These are phyloP conservation scores for Avena sativa DNA, from an alignment of 176 grass and related monocot genomes.

Conservation along the genomic window DNA sequence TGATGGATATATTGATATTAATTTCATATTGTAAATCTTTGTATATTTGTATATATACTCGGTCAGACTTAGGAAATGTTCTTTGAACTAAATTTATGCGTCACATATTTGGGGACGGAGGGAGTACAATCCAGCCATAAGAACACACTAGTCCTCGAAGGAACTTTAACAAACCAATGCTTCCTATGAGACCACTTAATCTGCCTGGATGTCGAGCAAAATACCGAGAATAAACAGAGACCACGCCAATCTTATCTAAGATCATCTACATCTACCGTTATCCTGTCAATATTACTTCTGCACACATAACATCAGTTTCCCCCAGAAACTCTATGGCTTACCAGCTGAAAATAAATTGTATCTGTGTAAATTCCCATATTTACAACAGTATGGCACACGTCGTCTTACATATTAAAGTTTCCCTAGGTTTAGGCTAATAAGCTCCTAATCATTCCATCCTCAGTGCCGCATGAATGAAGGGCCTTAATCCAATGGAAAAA, in stretches of 20 bases:
- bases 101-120: too few relatives aligned
- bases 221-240: neutral
- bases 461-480: conserved; percentile 6
- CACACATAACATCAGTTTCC: neutral
- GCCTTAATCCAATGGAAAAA: neutral
- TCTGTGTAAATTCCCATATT: conserved; percentile 6
- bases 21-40: too few relatives aligned
- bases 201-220: neutral
- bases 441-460: neutral
- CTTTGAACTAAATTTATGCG: too few relatives aligned
- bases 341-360: neutral
- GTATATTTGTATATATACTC: too few relatives aligned
- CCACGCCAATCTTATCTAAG: neutral
- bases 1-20: too few relatives aligned
- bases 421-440: neutral
- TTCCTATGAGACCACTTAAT: too few relatives aligned
- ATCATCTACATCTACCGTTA: neutral
- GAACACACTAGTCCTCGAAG: neutral
- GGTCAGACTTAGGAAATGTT: too few relatives aligned
- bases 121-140: neutral
- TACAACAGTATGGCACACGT: neutral
- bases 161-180: neutral
- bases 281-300: neutral
- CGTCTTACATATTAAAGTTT: too few relatives aligned
- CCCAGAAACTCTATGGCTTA: neutral